A percentile compares a stretch with the other conserved stretches of the same genome.
Conservation (phyloP, 352 stramenopile species). For the Phytophthora tubulina region DNA sequence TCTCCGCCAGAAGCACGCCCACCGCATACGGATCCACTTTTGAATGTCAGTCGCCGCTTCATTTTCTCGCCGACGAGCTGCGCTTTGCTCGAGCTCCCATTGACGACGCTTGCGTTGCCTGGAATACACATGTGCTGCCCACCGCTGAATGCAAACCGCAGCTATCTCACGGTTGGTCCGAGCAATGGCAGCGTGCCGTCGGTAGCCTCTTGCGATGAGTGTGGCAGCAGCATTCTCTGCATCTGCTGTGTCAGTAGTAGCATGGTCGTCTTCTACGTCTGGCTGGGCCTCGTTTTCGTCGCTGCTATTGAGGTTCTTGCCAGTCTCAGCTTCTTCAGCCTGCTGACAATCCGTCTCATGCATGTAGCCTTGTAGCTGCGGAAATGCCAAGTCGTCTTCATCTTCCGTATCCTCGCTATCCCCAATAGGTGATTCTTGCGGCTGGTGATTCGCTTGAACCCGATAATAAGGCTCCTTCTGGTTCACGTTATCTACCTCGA, state of each 20-base stretch:
- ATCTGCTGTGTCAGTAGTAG: neutral
- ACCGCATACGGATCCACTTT: conserved; percentile 40
- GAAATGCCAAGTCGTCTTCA: conserved; percentile 43
- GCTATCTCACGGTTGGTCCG: conserved; percentile 18
- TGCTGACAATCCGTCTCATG: conserved; percentile 29
- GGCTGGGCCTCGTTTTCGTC: conserved; percentile 9
- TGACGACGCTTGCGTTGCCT: conserved; percentile 27
- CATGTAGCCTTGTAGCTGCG: conserved; percentile 40
- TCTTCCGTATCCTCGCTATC: conserved; percentile 39
- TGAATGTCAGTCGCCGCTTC: conserved; percentile 30
- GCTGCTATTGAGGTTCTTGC: neutral
- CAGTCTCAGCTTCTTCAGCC: conserved; percentile 19
- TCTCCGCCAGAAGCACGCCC: conserved; percentile 41
- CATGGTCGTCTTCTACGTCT: neutral
- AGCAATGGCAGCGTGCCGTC: conserved; percentile 11
- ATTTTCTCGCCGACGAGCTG: conserved; percentile 15
- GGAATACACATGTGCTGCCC: conserved; percentile 47
- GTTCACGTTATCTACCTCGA: conserved; percentile 22
- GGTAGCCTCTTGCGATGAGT: conserved; percentile 47
- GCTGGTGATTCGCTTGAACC: conserved; percentile 1
- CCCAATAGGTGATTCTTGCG: conserved; percentile 3
- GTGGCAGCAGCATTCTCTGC: conserved; percentile 38
- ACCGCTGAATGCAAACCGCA: conserved; percentile 51
- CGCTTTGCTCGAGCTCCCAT: conserved; percentile 7
- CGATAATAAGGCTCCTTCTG: neutral